Conservation (phyloP, 352 stramenopile genomes). For the Pythium oligandrum region DNA sequence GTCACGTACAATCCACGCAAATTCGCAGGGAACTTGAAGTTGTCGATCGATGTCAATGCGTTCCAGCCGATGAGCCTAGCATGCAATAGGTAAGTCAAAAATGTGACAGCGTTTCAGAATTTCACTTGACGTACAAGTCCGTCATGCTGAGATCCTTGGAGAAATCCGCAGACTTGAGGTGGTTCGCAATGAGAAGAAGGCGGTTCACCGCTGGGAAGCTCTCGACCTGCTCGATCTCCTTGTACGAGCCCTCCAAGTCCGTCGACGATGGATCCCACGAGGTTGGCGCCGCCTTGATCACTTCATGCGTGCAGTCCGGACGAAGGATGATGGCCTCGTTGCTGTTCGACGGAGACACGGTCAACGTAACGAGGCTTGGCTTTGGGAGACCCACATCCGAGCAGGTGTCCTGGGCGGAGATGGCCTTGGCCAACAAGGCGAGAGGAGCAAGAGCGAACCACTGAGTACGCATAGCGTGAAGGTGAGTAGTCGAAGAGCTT, state of each 20-base stretch:
- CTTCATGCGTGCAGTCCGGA: conserved; percentile 14
- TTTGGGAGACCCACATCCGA: background rate
- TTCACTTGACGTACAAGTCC: conserved; percentile 8
- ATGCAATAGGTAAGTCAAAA: background rate
- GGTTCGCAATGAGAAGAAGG: background rate
- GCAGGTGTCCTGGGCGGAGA: background rate
- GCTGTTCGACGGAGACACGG: conserved; percentile 15
- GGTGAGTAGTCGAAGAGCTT: too few relatives aligned
- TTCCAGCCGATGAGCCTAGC: conserved; percentile 12
- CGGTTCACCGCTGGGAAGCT: conserved; percentile 4
- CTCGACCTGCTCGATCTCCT: conserved; percentile 5
- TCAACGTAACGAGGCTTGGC: conserved; percentile 15
- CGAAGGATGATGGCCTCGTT: conserved; percentile 18
- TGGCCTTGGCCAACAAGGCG: too few relatives aligned
- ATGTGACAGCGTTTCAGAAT: background rate
- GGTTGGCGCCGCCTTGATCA: background rate
- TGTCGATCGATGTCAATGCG: conserved; percentile 5
- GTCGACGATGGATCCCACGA: background rate
- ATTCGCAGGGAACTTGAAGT: conserved; percentile 10
- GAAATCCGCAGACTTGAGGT: conserved; percentile 6
- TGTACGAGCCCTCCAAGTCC: conserved; percentile 5
- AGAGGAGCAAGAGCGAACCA: too few relatives aligned
- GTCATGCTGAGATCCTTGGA: conserved; percentile 7
- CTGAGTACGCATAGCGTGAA: too few relatives aligned
- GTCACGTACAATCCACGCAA: conserved; percentile 7